Percentiles rank a stretch among this genome's conserved stretches.
Conservation (phyloP, 164 flowering plant genomes). For the Hamamelis virginiana region DNA sequence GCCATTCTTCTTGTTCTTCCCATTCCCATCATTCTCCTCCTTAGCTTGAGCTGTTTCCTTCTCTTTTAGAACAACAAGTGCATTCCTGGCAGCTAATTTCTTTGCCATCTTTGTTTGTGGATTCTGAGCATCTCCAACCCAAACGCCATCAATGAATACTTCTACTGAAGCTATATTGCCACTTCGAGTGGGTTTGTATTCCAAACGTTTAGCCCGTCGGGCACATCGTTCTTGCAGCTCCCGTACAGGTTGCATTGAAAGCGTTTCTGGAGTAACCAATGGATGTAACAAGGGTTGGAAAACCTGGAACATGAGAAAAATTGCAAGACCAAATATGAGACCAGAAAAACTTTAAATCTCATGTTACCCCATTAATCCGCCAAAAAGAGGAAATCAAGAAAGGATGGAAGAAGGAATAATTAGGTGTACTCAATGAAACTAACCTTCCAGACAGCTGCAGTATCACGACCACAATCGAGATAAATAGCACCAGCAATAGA, state of each 20-base stretch:
- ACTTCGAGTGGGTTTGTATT: slow-evolving; percentile 80
- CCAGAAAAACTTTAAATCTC: not conserved
- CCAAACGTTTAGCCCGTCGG: slow-evolving; percentile 98
- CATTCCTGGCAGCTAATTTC: slow-evolving; percentile 96
- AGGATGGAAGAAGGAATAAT: not conserved
- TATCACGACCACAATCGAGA: slow-evolving; percentile 76
- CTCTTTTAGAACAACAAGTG: slow-evolving; percentile 82
- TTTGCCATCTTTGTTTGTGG: slow-evolving; percentile 99
- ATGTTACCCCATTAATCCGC: not conserved
- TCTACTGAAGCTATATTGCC: slow-evolving; percentile 96
- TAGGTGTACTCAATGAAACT: slow-evolving; percentile 10
- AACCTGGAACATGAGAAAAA: slow-evolving; percentile 42
- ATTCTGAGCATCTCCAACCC: slow-evolving; percentile 88
- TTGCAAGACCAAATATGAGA: slow-evolving; percentile 2
- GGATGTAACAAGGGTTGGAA: slow-evolving; percentile 89
- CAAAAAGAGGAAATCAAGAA: not conserved
- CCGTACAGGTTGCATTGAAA: slow-evolving; percentile 97
- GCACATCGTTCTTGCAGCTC: slow-evolving; percentile 98
- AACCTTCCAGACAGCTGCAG: slow-evolving; percentile 88
- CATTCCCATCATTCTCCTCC: slow-evolving; percentile 50
- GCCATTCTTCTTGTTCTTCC: slow-evolving; percentile 70
- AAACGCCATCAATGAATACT: slow-evolving; percentile 89
- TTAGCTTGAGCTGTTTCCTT: slow-evolving; percentile 60
- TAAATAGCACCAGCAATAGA: slow-evolving; percentile 98
- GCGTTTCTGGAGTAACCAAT: slow-evolving; percentile 99